Base-by-base conservation (phyloP, 73 alveolate species). In the Tetrahymena borealis region DNA sequence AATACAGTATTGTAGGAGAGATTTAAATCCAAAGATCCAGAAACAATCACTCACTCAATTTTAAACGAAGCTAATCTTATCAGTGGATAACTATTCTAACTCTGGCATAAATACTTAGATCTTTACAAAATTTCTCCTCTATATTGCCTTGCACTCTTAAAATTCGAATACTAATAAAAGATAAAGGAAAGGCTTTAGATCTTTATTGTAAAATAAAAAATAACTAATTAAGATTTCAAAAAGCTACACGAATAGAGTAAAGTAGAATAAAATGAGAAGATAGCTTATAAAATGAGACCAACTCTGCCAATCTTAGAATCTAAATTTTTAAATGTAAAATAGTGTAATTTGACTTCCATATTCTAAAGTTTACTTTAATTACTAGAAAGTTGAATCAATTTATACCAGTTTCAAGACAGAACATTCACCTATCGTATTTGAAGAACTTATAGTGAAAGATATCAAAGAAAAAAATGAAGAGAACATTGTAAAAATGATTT, bases 401-500 rank as follows among this genome's bases (percentile, higher is more conserved):
- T 78, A 93, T 93, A 39, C 93, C 6, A 79, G 37, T 77, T 92
- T 92, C 16, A 93, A 93, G 31, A 95, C 96, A 13, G 98, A 96
- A 43, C 92, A 93, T 32, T 94, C 90, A 60, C 98, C 98, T 11
- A 94, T 96, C 90, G 92, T 96, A 91, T 94, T 95, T 60, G 98
- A 96, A 94, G 98, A 96, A 95, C 95, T 96, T 10, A 94, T 94
- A 91, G 94, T 96, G 12, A 96, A 95, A 94, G 94, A 91, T 90
- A 94, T 95, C 92, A 85, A 90, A 40, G 96, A 95, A 94, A 95
- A 94, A 42, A 96, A 96, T 94, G 95, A 95, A 94, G 98, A 93
- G 41, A 93, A 93, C 79, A 93, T 93, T 18, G 93, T 85, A 7
- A 90, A 39, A 93, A 91, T 78, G 78, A 39, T 93, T 39, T 90